These are phyloP conservation scores for Stephania yunnanensis DNA, from an alignment of 164 flowering plant genomes.

Conservation along the genomic window DNA sequence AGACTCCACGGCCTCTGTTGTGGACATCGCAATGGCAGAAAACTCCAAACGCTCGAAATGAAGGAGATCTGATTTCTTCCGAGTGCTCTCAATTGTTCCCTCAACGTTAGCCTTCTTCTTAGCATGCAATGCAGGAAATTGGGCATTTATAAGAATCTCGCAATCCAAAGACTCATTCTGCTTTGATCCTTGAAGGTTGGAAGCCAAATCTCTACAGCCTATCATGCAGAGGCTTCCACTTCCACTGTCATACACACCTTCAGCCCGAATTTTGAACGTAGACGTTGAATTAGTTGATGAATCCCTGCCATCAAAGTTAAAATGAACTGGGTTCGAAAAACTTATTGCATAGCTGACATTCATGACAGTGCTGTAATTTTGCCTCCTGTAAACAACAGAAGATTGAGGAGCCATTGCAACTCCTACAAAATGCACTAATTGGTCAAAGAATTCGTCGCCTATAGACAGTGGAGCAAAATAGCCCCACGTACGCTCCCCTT, in stretches of 20 bases:
- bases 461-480: conserved; percentile 29
- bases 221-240: conserved; percentile 64
- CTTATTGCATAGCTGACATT: conserved; percentile 50
- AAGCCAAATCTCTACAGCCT: conserved; percentile 41
- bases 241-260: conserved; percentile 53
- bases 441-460: conserved; percentile 28
- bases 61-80: conserved; percentile 42
- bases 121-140: conserved; percentile 40
- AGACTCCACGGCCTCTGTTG: conserved; percentile 12
- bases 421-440: no score
- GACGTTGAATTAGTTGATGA: conserved; percentile 14
- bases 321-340: conserved; percentile 8
- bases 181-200: conserved; percentile 6
- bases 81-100: conserved; percentile 51
- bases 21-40: conserved; percentile 19
- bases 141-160: conserved; percentile 40
- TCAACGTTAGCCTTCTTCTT: conserved; percentile 21
- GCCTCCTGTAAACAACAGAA: conserved; percentile 9
- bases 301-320: conserved; percentile 3
- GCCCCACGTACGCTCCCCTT: conserved; percentile 27
- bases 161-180: conserved; percentile 39
- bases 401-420: background rate
- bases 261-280: conserved; percentile 41
- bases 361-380: conserved; percentile 15
- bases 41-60: conserved; percentile 39